These are phyloP conservation scores for Thalassiosira livingstoniorum DNA, from an alignment of 352 stramenopile genomes.

Conservation along the genomic window DNA sequence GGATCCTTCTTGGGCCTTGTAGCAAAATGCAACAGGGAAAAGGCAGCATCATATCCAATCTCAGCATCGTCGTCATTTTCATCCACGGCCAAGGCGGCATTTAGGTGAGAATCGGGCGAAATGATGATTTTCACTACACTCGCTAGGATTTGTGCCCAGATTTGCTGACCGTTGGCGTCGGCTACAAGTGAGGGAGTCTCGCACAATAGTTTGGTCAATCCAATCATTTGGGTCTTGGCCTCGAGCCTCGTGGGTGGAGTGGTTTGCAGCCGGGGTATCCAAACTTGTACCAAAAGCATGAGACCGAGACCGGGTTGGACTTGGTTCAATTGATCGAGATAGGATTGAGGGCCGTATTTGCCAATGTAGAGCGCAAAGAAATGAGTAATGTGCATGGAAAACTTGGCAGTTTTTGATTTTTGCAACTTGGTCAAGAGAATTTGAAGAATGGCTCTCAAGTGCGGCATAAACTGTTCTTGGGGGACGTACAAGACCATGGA, in stretches of 20 bases:
- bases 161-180: constrained; percentile 70
- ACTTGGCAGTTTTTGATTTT: constrained; percentile 90
- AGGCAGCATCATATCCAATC: constrained; percentile 91
- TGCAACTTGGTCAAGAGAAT: constrained; percentile 95
- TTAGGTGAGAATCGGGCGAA: constrained; percentile 79
- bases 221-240: constrained; percentile 89
- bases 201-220: constrained; percentile 91
- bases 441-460: constrained; percentile 92
- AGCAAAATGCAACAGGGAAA: constrained; percentile 93
- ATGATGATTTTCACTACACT: constrained; percentile 75
- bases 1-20: constrained; percentile 88
- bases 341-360: constrained; percentile 88
- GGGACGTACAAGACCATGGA: constrained; percentile 91
- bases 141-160: constrained; percentile 69
- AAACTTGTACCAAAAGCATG: constrained; percentile 73
- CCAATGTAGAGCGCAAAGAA: constrained; percentile 92
- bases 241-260: constrained; percentile 51
- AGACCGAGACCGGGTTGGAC: constrained; percentile 88
- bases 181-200: constrained; percentile 88
- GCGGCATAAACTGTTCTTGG: constrained; percentile 78
- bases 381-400: constrained; percentile 88
- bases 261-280: constrained; percentile 64
- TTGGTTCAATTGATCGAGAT: constrained; percentile 88
- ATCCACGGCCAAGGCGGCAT: constrained; percentile 81
- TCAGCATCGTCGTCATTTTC: constrained; percentile 79